phyloP scores from a whole-genome alignment of 345 rosid genomes.

The Firmiana major region DNA sequence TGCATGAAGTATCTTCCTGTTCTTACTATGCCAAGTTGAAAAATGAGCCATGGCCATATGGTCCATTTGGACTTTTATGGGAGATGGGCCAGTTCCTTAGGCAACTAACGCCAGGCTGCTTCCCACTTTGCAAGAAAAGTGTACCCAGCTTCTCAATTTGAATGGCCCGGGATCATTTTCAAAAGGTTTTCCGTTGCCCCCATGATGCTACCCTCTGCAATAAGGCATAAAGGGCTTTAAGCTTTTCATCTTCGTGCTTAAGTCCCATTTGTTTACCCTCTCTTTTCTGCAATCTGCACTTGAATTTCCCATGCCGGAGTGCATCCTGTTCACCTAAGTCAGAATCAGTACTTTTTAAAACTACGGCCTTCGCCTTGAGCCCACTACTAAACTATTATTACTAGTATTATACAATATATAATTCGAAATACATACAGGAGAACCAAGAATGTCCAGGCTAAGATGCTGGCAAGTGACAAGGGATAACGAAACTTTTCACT shows the following conservation, averaged over 20 bases:
- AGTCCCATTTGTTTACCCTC: background rate
- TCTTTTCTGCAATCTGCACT: background rate
- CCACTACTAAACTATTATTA: background rate
- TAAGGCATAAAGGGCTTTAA: background rate
- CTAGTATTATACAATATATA: background rate
- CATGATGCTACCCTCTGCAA: background rate
- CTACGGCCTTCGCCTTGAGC: background rate
- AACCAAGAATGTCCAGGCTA: background rate
- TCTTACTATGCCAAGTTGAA: background rate
- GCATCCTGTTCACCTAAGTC: background rate
- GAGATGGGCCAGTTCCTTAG: background rate
- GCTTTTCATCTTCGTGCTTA: background rate
- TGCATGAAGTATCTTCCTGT: background rate
- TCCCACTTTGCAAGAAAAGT: slow-evolving; percentile 13
- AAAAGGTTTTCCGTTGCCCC: too few relatives aligned
- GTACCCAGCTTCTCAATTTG: slow-evolving; percentile 7
- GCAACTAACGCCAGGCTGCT: slow-evolving; percentile 20
- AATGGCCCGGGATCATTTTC: slow-evolving; percentile 5
- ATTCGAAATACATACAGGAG: too few relatives aligned
- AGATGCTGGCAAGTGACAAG: too few relatives aligned
- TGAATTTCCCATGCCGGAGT: background rate
- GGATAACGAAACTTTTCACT: too few relatives aligned
- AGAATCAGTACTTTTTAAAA: background rate
- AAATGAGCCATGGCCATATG: background rate
- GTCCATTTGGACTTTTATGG: background rate